phyloP scores from a whole-genome alignment of 2,329 filamentous ascomycete genomes.

The Ceratocystis harringtonii region DNA sequence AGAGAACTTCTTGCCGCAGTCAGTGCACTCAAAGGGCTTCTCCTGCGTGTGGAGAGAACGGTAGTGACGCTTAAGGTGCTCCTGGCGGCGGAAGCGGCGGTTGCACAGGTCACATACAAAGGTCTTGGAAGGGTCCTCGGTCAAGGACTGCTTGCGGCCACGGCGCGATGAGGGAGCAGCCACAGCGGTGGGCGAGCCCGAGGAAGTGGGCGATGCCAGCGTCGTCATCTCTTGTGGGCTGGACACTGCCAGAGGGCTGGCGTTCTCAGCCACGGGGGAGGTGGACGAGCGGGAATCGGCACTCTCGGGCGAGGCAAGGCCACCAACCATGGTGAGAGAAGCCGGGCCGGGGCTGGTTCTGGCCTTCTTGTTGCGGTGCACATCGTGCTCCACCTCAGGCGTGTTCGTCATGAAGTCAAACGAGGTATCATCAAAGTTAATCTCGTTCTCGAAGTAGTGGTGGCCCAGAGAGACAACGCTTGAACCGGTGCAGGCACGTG shows the following conservation, averaged over 20 bases:
- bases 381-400: constrained; percentile 6
- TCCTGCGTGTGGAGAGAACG: constrained; percentile 95
- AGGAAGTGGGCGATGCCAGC: constrained; percentile 26
- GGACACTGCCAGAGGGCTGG: neutral
- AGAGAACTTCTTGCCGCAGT: constrained; percentile 99
- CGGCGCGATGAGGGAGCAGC: constrained; percentile 64
- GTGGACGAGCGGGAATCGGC: constrained; percentile 18
- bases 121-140: constrained; percentile 94
- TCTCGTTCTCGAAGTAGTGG: constrained; percentile 62
- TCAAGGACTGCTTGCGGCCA: constrained; percentile 94
- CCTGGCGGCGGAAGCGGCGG: constrained; percentile 91
- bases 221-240: constrained; percentile 24
- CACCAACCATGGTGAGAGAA: neutral
- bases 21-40: constrained; percentile 94
- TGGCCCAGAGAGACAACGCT: constrained; percentile 55
- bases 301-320: neutral
- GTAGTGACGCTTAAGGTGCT: constrained; percentile 97
- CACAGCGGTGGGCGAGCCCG: constrained; percentile 27
- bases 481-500: constrained; percentile 51
- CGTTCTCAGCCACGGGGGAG: neutral
- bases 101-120: constrained; percentile 95
- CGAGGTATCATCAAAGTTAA: constrained; percentile 60
- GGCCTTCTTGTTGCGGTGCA: constrained; percentile 42
- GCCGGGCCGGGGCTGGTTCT: constrained; percentile 30
- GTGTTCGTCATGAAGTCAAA: constrained; percentile 22